A percentile compares a stretch with the other conserved stretches of the same genome.
These are phyloP conservation scores for Diutina siamensis DNA, from an alignment of 1,139 yeast genomes.

Conservation along the genomic window DNA sequence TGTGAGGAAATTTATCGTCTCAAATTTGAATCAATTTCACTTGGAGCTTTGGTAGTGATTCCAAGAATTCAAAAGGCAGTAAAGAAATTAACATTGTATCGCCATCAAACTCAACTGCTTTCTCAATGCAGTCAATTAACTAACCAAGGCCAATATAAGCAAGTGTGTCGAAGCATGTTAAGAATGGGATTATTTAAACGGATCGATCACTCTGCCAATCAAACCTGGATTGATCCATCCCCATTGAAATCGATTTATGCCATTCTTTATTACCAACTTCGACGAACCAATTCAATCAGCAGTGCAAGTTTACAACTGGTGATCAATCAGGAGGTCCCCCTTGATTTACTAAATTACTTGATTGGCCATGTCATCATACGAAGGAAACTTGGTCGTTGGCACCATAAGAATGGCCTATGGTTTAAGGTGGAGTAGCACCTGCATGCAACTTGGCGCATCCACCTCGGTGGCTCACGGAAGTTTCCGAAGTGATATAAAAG, in stretches of 20 bases:
- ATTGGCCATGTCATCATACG: neutral
- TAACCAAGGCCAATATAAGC: neutral
- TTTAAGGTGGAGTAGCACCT: too few relatives aligned
- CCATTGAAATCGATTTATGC: neutral
- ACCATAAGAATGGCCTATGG: neutral
- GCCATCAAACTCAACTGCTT: neutral
- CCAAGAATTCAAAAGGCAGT: neutral
- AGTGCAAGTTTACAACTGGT: neutral
- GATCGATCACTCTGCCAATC: neutral
- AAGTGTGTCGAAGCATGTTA: neutral
- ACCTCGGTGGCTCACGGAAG: neutral
- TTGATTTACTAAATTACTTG: neutral
- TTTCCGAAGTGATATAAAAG: neutral
- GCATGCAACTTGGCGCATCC: too few relatives aligned
- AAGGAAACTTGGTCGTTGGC: neutral
- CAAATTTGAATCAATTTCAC: neutral
- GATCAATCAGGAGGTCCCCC: neutral
- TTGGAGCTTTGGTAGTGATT: neutral
- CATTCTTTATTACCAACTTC: neutral
- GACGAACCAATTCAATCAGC: neutral
- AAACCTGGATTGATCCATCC: neutral
- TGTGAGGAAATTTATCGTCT: neutral
- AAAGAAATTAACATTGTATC: neutral
- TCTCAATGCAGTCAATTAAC: neutral
- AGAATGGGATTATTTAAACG: neutral